phyloP scores from a whole-genome alignment of 768 basidiomycete species.

The Suillus plorans region DNA sequence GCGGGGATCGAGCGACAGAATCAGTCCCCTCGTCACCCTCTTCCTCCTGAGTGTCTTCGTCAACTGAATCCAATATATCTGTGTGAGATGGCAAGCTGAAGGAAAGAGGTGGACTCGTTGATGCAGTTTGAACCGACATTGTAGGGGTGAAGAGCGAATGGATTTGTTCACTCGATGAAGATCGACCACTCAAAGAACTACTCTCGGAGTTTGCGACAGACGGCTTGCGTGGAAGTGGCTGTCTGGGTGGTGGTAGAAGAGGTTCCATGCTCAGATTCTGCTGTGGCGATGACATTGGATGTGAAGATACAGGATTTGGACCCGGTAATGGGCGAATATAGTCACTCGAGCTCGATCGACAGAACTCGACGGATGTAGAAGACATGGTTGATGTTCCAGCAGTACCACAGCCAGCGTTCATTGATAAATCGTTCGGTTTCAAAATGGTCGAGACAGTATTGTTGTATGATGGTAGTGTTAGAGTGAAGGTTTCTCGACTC shows the following conservation, averaged over 20 bases:
- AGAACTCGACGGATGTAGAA: constrained; percentile 14
- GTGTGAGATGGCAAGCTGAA: constrained; percentile 14
- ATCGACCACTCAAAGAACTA: constrained; percentile 12
- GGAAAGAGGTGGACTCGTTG: constrained; percentile 26
- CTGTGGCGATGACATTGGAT: constrained; percentile 14
- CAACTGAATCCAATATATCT: constrained; percentile 13
- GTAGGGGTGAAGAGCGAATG: constrained; percentile 10
- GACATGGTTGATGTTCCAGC: constrained; percentile 10
- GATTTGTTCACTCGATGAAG: constrained; percentile 16
- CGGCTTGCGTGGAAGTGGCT: constrained; percentile 21
- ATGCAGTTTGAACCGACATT: constrained; percentile 18
- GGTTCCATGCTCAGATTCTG: constrained; percentile 14
- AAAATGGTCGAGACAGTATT: constrained; percentile 23
- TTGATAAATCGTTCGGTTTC: constrained; percentile 9
- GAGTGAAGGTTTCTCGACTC: constrained; percentile 10
- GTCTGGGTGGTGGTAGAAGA: constrained; percentile 9
- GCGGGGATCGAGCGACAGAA: constrained; percentile 9
- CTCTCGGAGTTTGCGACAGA: constrained; percentile 27
- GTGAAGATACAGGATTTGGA: constrained; percentile 13
- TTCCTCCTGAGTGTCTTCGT: constrained; percentile 13
- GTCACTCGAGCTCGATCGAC: constrained; percentile 2
- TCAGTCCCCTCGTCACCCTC: constrained; percentile 13
- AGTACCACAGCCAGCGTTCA: neutral
- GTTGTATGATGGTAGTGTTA: constrained; percentile 24
- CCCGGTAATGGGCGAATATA: constrained; percentile 10